A percentile compares a stretch with the other conserved stretches of the same genome.
Evolutionary conservation across 768 basidiomycete species (phyloP).

Genomic region (Russula brevipes): DNA sequence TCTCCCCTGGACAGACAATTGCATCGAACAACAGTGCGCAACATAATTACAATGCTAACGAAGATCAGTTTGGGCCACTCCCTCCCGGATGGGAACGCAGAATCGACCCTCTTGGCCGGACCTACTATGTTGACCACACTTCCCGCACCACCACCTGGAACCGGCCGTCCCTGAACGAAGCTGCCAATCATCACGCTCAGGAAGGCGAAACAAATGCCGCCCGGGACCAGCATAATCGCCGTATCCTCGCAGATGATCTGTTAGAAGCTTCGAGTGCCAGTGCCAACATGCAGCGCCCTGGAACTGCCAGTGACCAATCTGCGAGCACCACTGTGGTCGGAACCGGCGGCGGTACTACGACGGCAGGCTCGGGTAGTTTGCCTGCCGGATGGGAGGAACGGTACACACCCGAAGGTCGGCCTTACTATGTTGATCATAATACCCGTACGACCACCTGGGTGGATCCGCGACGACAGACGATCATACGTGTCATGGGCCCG

Average conservation of each 20-base stretch:
- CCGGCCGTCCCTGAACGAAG: constrained; percentile 74
- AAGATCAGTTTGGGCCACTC: constrained; percentile 89
- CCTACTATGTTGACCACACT: constrained; percentile 99
- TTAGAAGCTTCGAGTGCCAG: constrained; percentile 58
- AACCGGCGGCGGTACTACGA: constrained; percentile 49
- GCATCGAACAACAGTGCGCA: constrained; percentile 39
- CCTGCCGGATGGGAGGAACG: constrained; percentile 99
- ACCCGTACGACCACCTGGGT: constrained; percentile 99
- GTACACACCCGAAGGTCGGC: constrained; percentile 95
- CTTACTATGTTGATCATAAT: constrained; percentile 99
- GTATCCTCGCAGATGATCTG: constrained; percentile 78
- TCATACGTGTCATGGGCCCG: constrained; percentile 95
- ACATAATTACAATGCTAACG: constrained; percentile 85
- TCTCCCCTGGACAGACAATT: constrained; percentile 28
- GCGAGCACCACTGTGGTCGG: constrained; percentile 40
- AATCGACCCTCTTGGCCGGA: constrained; percentile 91
- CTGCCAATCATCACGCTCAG: constrained; percentile 64
- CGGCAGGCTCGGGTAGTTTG: constrained; percentile 77
- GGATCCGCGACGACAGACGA: constrained; percentile 93
- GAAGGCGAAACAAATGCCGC: constrained; percentile 79
- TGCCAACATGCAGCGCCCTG: constrained; percentile 22
- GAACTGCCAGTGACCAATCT: constrained; percentile 30
- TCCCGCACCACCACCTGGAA: constrained; percentile 98
- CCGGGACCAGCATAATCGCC: constrained; percentile 79
- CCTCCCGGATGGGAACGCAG: constrained; percentile 95